A percentile compares a stretch with the other conserved stretches of the same genome.
Evolutionary conservation across 805 yeast species (phyloP).

Genomic region (Suhomyces tanzawaensis): DNA sequence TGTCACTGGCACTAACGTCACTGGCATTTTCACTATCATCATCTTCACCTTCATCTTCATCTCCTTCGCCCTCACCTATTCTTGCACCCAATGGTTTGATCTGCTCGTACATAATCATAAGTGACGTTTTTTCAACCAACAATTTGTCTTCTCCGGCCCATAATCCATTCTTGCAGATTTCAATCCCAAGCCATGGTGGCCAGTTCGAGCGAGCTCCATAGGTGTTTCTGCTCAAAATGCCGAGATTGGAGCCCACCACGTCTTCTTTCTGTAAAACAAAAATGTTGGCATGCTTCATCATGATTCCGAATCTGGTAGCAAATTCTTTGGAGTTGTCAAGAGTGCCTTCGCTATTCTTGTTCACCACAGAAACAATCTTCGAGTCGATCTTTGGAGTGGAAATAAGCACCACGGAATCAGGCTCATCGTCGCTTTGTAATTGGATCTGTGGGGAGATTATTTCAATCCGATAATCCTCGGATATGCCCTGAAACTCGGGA

Average conservation of each 20-base stretch:
- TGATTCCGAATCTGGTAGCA: slow-evolving; percentile 67
- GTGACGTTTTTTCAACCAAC: slow-evolving; percentile 62
- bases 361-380: slow-evolving; percentile 63
- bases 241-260: slow-evolving; percentile 28
- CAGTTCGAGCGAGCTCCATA: slow-evolving; percentile 67
- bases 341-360: slow-evolving; percentile 34
- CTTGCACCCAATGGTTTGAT: slow-evolving; percentile 26
- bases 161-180: slow-evolving; percentile 48
- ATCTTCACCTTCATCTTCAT: slow-evolving; percentile 8
- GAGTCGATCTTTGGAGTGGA: slow-evolving; percentile 70
- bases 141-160: slow-evolving; percentile 46
- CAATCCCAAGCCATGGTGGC: slow-evolving; percentile 91
- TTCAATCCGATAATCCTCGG: slow-evolving; percentile 41
- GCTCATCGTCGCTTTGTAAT: slow-evolving; percentile 35
- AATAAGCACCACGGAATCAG: slow-evolving; percentile 62
- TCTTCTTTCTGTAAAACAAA: slow-evolving; percentile 61
- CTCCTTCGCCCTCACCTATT: slow-evolving; percentile 7
- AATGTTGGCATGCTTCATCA: slow-evolving; percentile 68
- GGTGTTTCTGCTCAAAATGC: slow-evolving; percentile 44
- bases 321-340: slow-evolving; percentile 34
- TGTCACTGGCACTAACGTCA: neutral
- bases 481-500: slow-evolving; percentile 18
- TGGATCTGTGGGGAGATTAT: slow-evolving; percentile 45
- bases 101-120: slow-evolving; percentile 57
- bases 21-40: neutral